Percentiles rank a stretch among this genome's conserved stretches.
Evolutionary conservation across 768 basidiomycete genomes (phyloP).

Genomic region (Chlorophyllum brunneum): DNA sequence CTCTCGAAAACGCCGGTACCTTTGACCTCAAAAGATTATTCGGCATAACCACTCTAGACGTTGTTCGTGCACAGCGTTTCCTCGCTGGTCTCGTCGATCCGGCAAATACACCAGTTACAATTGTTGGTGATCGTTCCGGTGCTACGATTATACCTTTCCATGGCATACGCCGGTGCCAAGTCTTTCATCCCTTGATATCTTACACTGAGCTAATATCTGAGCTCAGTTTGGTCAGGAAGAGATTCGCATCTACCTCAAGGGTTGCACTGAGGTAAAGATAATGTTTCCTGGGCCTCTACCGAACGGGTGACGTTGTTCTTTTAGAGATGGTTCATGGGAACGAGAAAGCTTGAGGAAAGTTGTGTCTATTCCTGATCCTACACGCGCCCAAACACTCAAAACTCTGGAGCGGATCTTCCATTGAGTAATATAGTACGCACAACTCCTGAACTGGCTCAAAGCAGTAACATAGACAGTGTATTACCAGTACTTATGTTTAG

Average conservation of each 20-base stretch:
- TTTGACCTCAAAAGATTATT: constrained; percentile 89
- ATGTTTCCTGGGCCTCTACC: no score
- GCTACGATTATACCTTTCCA: constrained; percentile 97
- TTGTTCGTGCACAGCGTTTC: constrained; percentile 94
- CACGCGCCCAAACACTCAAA: no score
- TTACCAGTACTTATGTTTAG: no score
- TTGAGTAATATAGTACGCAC: no score
- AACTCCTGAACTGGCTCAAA: no score
- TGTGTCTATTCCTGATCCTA: no score
- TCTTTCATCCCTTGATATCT: constrained; percentile 34
- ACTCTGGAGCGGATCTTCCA: no score
- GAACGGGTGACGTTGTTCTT: no score
- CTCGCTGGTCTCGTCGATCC: constrained; percentile 71
- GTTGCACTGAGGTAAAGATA: no score
- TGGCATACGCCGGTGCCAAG: constrained; percentile 93
- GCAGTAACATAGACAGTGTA: no score
- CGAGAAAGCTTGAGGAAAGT: no score
- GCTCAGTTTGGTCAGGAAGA: neutral
- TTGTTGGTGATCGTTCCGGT: constrained; percentile 94
- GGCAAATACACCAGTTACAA: constrained; percentile 66
- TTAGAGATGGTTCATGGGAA: no score
- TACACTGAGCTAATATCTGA: neutral
- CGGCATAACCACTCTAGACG: constrained; percentile 97
- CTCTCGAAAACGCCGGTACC: constrained; percentile 87
- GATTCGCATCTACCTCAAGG: neutral